phyloP scores from a whole-genome alignment of 1,284 basidiomycete species.

The Cryptococcus sp. region DNA sequence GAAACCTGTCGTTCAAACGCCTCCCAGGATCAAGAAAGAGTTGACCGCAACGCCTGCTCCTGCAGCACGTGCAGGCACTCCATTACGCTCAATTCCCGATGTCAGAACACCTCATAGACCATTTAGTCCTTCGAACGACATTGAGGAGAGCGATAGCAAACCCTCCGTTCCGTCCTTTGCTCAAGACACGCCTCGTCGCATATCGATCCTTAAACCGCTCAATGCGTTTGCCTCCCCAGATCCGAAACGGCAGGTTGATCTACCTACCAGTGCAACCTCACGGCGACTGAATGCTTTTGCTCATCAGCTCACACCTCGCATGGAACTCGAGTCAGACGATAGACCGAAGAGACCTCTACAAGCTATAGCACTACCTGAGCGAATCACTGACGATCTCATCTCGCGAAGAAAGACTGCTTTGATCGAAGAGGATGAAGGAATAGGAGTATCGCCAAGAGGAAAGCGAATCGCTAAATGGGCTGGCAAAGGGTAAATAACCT shows the following conservation, averaged over 20 bases:
- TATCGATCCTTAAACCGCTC: neutral
- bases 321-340: neutral
- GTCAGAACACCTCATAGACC: neutral
- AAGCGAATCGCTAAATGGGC: slow-evolving; percentile 32
- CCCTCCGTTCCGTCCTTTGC: neutral
- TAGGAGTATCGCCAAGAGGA: slow-evolving; percentile 44
- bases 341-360: slow-evolving; percentile 9
- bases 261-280: slow-evolving; percentile 1
- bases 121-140: neutral
- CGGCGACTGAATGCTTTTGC: slow-evolving; percentile 3
- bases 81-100: neutral
- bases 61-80: too few relatives aligned
- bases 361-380: slow-evolving; percentile 9
- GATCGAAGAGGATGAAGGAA: slow-evolving; percentile 30
- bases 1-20: neutral
- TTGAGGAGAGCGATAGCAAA: neutral
- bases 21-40: slow-evolving; percentile 1
- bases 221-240: slow-evolving; percentile 1
- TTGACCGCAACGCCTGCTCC: neutral
- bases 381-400: slow-evolving; percentile 5
- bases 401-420: slow-evolving; percentile 2
- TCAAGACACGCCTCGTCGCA: slow-evolving; percentile 6
- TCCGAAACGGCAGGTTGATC: neutral
- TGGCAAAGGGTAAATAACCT: slow-evolving; percentile 29
- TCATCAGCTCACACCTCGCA: slow-evolving; percentile 1